Percentiles rank a stretch among this genome's conserved stretches.
Conservation (phyloP, 192 early-diverging fungal species). For the Podila epigama region DNA sequence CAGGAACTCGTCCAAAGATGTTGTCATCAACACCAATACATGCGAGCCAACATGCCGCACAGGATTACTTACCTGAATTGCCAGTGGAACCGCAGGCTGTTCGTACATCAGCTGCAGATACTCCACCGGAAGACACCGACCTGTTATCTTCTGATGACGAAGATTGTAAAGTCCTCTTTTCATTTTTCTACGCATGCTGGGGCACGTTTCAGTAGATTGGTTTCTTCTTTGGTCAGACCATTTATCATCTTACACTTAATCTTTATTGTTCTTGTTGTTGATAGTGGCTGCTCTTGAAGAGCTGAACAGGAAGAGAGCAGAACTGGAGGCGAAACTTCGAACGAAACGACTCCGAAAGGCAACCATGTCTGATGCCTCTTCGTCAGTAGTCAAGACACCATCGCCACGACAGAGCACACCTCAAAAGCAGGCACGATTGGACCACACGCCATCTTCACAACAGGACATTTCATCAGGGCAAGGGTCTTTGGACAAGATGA, state of each 20-base stretch:
- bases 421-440: too few relatives aligned
- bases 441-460: background rate
- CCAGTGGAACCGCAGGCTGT: background rate
- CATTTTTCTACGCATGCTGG: too few relatives aligned
- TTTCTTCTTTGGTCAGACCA: too few relatives aligned
- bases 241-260: background rate
- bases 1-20: background rate
- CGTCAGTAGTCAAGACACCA: background rate
- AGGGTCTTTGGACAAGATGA: too few relatives aligned
- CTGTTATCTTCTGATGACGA: slow-evolving; percentile 2
- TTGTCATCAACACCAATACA: background rate
- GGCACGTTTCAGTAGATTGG: too few relatives aligned
- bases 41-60: too few relatives aligned
- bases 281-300: slow-evolving; percentile 26
- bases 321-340: slow-evolving; percentile 16
- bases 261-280: background rate
- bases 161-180: slow-evolving; percentile 5
- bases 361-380: background rate
- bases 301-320: slow-evolving; percentile 13
- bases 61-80: too few relatives aligned
- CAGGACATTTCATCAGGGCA: background rate
- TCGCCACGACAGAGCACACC: background rate
- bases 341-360: slow-evolving; percentile 12
- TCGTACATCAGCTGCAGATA: background rate
- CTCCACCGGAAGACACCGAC: background rate